These are phyloP conservation scores for Eragrostis nindensis DNA, from an alignment of 176 grass and related monocot species.

Conservation along the genomic window DNA sequence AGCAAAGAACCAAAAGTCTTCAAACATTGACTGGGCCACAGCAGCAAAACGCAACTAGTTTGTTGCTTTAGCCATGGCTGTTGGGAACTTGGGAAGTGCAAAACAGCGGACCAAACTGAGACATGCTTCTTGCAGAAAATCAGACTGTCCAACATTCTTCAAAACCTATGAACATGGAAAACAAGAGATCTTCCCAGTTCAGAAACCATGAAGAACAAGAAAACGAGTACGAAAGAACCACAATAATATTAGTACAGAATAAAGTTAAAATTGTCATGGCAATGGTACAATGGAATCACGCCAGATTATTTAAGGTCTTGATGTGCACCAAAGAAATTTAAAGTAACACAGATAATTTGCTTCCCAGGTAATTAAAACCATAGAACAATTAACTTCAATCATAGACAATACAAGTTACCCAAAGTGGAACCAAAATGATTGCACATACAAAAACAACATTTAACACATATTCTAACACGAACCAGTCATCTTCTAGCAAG, in stretches of 20 bases:
- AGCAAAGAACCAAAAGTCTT: slow-evolving; percentile 22
- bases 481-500: background rate
- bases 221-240: background rate
- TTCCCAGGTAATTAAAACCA: background rate
- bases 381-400: background rate
- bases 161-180: slow-evolving; percentile 20
- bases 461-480: background rate
- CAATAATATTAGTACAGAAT: background rate
- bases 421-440: background rate
- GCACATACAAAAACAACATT: background rate
- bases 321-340: background rate
- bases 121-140: slow-evolving; percentile 1
- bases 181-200: background rate
- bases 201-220: background rate
- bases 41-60: background rate
- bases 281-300: background rate
- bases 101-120: background rate
- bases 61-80: slow-evolving; percentile 14
- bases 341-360: background rate
- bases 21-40: background rate
- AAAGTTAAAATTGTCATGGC: background rate
- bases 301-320: background rate
- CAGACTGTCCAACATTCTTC: background rate
- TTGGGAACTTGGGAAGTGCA: background rate
- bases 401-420: background rate